These are phyloP conservation scores for Wickerhamiella alocasiicola DNA, from an alignment of 805 yeast genomes.

Conservation along the genomic window DNA sequence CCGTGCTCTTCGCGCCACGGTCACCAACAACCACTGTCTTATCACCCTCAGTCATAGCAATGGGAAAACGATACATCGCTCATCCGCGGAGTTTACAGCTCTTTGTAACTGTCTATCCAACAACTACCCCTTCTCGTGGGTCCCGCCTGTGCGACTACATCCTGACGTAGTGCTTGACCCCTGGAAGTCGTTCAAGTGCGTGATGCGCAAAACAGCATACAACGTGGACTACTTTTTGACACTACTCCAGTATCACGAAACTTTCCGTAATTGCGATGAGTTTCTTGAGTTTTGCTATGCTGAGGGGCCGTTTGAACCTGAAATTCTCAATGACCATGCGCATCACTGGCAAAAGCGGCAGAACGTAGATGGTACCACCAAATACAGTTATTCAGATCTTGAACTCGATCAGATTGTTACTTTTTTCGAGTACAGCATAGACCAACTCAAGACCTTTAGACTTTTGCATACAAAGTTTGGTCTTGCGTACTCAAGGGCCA, in stretches of 20 bases:
- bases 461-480: conserved; percentile 7
- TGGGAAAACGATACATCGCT: conserved; percentile 22
- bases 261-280: conserved; percentile 28
- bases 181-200: conserved; percentile 23
- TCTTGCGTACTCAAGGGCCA: neutral
- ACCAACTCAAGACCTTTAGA: conserved; percentile 10
- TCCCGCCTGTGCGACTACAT: conserved; percentile 25
- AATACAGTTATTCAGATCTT: conserved; percentile 16
- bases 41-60: conserved; percentile 13
- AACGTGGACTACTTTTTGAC: conserved; percentile 38
- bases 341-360: conserved; percentile 16
- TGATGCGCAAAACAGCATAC: conserved; percentile 32
- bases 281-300: conserved; percentile 32
- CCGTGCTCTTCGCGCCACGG: conserved; percentile 7
- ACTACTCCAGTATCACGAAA: conserved; percentile 30
- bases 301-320: conserved; percentile 23
- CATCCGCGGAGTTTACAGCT: conserved; percentile 26
- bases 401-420: conserved; percentile 12
- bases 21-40: conserved; percentile 10
- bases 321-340: conserved; percentile 24
- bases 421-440: conserved; percentile 13
- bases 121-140: conserved; percentile 30
- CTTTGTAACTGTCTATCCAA: conserved; percentile 26
- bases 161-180: conserved; percentile 25
- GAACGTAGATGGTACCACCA: conserved; percentile 15